A percentile compares a stretch with the other conserved stretches of the same genome.
phyloP scores from a whole-genome alignment of 2,329 filamentous ascomycete species.

The Exophiala bonariae region DNA sequence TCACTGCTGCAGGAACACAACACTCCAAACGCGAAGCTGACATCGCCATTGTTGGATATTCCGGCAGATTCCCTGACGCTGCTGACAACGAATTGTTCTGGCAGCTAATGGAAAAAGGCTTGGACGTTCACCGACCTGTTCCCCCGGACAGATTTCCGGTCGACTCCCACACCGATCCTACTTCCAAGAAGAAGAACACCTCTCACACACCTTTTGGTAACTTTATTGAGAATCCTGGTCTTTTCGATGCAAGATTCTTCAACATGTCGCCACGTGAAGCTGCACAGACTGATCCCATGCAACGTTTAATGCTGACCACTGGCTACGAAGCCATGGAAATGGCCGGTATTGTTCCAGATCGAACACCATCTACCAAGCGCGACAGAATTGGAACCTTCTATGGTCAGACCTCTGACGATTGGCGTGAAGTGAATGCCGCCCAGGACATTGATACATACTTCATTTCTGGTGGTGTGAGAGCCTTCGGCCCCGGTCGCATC shows the following conservation, averaged over 20 bases:
- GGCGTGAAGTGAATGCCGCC: conserved; percentile 71
- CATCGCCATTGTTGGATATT: conserved; percentile 82
- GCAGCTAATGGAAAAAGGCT: conserved; percentile 71
- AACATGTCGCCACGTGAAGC: conserved; percentile 84
- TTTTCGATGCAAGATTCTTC: conserved; percentile 83
- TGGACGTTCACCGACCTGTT: conserved; percentile 64
- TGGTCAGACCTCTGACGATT: conserved; percentile 74
- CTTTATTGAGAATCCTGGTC: conserved; percentile 72
- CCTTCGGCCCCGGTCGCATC: conserved; percentile 64
- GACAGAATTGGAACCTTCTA: conserved; percentile 72
- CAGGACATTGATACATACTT: conserved; percentile 72
- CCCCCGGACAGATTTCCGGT: conserved; percentile 74
- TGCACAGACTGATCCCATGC: conserved; percentile 77
- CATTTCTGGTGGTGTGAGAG: conserved; percentile 63
- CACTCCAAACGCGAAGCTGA: conserved; percentile 59
- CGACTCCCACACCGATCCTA: conserved; percentile 68
- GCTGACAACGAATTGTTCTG: conserved; percentile 71
- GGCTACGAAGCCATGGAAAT: conserved; percentile 82
- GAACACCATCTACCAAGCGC: conserved; percentile 66
- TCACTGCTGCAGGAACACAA: conserved; percentile 28
- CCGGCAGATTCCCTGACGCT: conserved; percentile 73
- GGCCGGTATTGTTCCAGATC: conserved; percentile 73
- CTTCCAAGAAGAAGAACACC: conserved; percentile 73
- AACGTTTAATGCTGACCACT: conserved; percentile 72
- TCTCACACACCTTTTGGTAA: conserved; percentile 75